Evolutionary conservation across 2,329 filamentous ascomycete genomes (phyloP), one percentile per base, ranked within the genome.

Genomic region (Westerdykella aurantiaca): DNA sequence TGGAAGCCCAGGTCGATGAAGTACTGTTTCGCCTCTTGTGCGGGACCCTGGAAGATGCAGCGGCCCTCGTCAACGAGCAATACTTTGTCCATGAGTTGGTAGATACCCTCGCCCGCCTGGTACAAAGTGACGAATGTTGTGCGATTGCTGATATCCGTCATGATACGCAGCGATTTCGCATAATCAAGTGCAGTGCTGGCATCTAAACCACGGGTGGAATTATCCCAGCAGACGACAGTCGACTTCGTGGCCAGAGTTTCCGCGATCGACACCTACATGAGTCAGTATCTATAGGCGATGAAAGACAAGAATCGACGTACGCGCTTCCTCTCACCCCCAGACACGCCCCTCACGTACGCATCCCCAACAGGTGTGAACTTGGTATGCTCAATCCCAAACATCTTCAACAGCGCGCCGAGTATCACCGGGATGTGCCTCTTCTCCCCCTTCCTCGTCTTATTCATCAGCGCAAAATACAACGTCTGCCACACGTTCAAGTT

Each of bases 131-230:
- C 83, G 13, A 85, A 72, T 0, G 81, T 85, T 0, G 83, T 86
- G 6, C 82, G 78, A 52, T 86, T 80, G 57, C 78, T 82, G 48
- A 89, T 79, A 48, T 89, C 83, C 3, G 87, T 90, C 80, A 89
- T 86, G 46, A 89, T 82, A 2, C 88, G 82, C 1, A 94, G 73
- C 1, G 83, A 86, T 59, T 82, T 83, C 9, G 82, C 84, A 54
- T 87, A 91, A 57, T 90, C 86, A 4, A 90, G 72, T 4, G 86
- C 87, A 0, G 86, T 90, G 1, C 82, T 86, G 1, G 85, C 83
- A 59, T 93, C 86, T 0, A 91, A 71, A n/a, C 87, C 87, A 38
- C 86, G 75, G 0, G 86, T 91, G 0, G 80, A 83, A 63, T 91
- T 91, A 54, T 91, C 86, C 84, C 85, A 90, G 49, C 82, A 83